Percentiles rank a stretch among this genome's conserved stretches.
phyloP scores from a whole-genome alignment of 2,329 filamentous ascomycete genomes.

The Chrysosphaeria jannelii region DNA sequence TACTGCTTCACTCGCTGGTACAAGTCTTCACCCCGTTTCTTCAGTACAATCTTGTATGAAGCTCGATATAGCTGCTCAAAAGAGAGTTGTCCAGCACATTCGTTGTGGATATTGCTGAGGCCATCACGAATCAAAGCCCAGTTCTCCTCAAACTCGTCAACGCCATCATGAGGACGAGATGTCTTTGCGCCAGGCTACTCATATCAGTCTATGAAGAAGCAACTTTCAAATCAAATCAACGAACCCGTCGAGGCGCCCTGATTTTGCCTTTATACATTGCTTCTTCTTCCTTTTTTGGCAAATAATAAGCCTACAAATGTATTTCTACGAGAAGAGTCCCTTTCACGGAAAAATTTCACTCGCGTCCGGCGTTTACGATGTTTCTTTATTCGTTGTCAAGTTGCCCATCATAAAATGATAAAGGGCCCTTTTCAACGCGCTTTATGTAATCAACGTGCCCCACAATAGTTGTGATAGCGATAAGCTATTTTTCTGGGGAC shows the following conservation, averaged over 20 bases:
- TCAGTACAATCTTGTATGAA: slow-evolving; percentile 77
- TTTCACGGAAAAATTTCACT: too few species aligned
- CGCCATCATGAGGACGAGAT: slow-evolving; percentile 1
- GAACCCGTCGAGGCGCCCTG: slow-evolving; percentile 32
- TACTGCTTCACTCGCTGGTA: slow-evolving; percentile 58
- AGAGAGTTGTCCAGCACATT: slow-evolving; percentile 66
- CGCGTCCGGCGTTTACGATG: too few species aligned
- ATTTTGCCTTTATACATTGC: slow-evolving; percentile 19
- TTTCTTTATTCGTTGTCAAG: too few species aligned
- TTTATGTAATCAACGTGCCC: too few species aligned
- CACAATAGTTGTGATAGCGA: too few species aligned
- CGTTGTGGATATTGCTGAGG: slow-evolving; percentile 65
- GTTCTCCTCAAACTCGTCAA: slow-evolving; percentile 56
- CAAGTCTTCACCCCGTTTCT: slow-evolving; percentile 54
- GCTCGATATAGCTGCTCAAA: slow-evolving; percentile 90
- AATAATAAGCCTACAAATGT: too few species aligned
- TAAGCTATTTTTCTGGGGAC: too few species aligned
- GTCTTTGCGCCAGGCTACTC: not conserved
- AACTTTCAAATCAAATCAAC: not conserved
- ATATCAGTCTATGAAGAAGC: not conserved
- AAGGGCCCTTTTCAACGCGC: too few species aligned
- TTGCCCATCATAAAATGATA: too few species aligned
- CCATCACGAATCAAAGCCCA: slow-evolving; percentile 55
- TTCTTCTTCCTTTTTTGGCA: too few species aligned
- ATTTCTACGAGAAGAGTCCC: too few species aligned